phyloP scores from a whole-genome alignment of 106 monocot genomes.

The Dioscorea dumetorum region DNA sequence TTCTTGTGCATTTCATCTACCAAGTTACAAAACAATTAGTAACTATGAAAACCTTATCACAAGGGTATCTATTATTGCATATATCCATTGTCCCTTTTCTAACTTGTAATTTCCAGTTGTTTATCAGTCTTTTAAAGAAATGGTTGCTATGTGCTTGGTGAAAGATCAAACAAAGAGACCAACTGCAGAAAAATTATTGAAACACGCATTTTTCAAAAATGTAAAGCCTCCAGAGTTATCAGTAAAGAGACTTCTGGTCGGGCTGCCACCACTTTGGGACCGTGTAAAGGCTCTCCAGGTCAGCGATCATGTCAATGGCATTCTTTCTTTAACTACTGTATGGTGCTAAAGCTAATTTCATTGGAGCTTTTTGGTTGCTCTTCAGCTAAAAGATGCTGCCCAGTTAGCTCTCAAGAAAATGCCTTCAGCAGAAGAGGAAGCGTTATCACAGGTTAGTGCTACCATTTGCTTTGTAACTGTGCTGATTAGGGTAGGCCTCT shows the following conservation, averaged over 20 bases:
- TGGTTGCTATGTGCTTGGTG: slow-evolving; percentile 98
- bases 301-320: slow-evolving; percentile 2
- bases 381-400: slow-evolving; percentile 81
- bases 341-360: no score
- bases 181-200: slow-evolving; percentile 84
- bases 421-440: slow-evolving; percentile 86
- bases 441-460: slow-evolving; percentile 58
- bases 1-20: neutral
- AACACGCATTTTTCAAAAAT: slow-evolving; percentile 83
- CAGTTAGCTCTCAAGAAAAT: slow-evolving; percentile 90
- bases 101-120: slow-evolving; percentile 61
- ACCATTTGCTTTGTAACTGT: neutral
- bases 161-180: slow-evolving; percentile 98
- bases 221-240: slow-evolving; percentile 68
- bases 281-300: slow-evolving; percentile 91
- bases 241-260: slow-evolving; percentile 62
- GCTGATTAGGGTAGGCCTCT: no score
- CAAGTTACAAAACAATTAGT: neutral
- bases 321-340: no score
- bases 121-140: slow-evolving; percentile 91
- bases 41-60: no score
- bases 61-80: no score
- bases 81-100: slow-evolving; percentile 19
- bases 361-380: neutral
- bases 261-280: slow-evolving; percentile 92